Conservation (phyloP, 106 monocot species). For the Platanthera zijinensis region DNA sequence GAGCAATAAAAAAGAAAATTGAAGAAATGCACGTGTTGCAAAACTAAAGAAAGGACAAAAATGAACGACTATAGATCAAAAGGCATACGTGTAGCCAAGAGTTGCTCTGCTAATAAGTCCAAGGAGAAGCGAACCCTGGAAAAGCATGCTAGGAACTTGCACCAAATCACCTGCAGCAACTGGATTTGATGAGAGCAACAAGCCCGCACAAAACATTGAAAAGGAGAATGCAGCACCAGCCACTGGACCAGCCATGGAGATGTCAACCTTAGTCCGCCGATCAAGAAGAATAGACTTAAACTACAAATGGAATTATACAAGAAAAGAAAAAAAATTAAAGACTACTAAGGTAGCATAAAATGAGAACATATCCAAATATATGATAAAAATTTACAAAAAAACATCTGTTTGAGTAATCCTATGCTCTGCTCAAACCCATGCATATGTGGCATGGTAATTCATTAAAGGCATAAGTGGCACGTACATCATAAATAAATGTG, state of each 20-base stretch:
- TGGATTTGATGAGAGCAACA: conserved; percentile 74
- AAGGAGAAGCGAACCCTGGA: conserved; percentile 93
- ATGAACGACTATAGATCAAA: conserved; percentile 4
- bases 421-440: background rate
- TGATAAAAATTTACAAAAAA: background rate
- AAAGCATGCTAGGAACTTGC: conserved; percentile 79
- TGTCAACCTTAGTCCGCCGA: conserved; percentile 67
- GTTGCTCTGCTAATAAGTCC: conserved; percentile 85
- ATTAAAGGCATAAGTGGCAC: background rate
- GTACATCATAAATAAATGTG: background rate
- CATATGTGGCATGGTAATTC: background rate
- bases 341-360: background rate
- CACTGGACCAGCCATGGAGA: conserved; percentile 83
- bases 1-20: conserved; percentile 1
- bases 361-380: background rate
- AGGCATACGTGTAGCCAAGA: conserved; percentile 84
- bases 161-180: conserved; percentile 62
- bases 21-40: conserved; percentile 39
- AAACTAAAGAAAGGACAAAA: background rate
- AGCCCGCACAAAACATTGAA: conserved; percentile 88
- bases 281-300: conserved; percentile 97
- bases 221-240: conserved; percentile 90
- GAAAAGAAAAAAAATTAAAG: background rate
- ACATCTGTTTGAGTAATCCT: background rate
- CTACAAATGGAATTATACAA: conserved; percentile 30